Percentiles rank a stretch among this genome's conserved stretches.
phyloP scores from a whole-genome alignment of 2,329 filamentous ascomycete genomes.

The Aspergillus alliaceus region DNA sequence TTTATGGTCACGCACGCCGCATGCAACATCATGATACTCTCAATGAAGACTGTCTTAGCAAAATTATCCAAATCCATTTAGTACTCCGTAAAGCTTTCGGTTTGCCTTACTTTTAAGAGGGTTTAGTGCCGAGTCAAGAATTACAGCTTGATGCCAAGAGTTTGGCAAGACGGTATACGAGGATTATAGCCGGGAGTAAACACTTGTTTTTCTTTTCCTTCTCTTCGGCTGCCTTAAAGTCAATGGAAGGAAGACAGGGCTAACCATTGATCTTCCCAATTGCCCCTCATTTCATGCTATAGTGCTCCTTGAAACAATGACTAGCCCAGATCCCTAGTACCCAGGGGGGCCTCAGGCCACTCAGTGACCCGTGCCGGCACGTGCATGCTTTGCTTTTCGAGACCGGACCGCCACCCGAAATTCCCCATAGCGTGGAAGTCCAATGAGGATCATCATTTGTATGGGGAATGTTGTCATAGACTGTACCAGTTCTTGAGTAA shows the following conservation, averaged over 20 bases:
- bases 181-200: too few relatives aligned
- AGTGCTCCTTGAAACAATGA: background rate
- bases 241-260: too few relatives aligned
- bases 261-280: background rate
- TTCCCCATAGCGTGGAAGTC: background rate
- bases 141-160: background rate
- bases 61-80: too few relatives aligned
- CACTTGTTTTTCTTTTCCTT: background rate
- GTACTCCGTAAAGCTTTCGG: too few relatives aligned
- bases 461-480: conserved; percentile 2
- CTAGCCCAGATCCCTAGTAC: background rate
- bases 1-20: background rate
- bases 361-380: conserved; percentile 15
- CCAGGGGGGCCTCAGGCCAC: conserved; percentile 10
- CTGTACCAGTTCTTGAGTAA: background rate
- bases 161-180: too few relatives aligned
- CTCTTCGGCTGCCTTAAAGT: background rate
- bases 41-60: too few relatives aligned
- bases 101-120: too few relatives aligned
- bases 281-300: background rate
- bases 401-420: conserved; percentile 7
- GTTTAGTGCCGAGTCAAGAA: background rate
- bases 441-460: background rate
- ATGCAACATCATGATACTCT: too few relatives aligned
- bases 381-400: background rate